phyloP scores from a whole-genome alignment of 2,329 filamentous ascomycete species.

The Pseudogymnoascus sp. region DNA sequence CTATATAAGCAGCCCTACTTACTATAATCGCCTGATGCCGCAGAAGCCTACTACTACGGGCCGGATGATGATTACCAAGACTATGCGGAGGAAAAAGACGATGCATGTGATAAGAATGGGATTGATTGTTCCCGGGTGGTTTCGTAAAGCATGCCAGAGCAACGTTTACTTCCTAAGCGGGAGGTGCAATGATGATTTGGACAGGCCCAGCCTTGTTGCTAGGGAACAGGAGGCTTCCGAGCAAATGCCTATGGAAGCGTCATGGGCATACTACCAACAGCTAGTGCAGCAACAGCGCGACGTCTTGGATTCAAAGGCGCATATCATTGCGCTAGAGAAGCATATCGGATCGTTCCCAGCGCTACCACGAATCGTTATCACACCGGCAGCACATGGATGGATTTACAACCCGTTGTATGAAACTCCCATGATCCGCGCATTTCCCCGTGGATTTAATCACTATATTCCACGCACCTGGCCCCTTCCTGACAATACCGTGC shows the following conservation, averaged over 20 bases:
- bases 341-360: constrained; percentile 29
- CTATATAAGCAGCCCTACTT: too few relatives aligned
- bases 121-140: neutral
- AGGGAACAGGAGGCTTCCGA: neutral
- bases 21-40: neutral
- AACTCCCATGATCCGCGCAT: constrained; percentile 35
- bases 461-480: constrained; percentile 8
- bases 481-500: neutral
- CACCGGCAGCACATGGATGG: constrained; percentile 32
- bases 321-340: constrained; percentile 28
- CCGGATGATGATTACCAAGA: neutral
- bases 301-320: constrained; percentile 22
- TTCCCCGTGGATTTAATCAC: constrained; percentile 34
- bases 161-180: neutral
- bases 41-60: neutral
- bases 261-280: constrained; percentile 26
- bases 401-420: constrained; percentile 31
- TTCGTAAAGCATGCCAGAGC: neutral
- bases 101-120: neutral
- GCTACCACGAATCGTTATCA: constrained; percentile 32
- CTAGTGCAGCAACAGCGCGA: constrained; percentile 29
- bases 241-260: constrained; percentile 19
- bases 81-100: neutral
- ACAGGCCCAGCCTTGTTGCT: neutral
- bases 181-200: neutral